Conservation (phyloP, 108 stramenopile species). For the Skeletonema potamos region DNA sequence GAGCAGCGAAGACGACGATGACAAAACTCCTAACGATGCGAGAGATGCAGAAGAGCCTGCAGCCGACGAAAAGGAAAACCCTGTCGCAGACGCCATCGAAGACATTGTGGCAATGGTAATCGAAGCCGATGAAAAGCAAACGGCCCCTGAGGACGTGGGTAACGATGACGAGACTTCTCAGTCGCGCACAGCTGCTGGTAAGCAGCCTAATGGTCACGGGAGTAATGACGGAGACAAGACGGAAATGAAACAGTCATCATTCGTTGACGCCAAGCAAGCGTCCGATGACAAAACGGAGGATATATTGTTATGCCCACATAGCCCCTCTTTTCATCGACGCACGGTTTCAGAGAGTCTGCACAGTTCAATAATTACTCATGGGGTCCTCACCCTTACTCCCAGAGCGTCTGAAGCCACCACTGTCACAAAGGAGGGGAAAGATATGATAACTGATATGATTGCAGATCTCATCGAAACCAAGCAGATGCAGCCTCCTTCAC, state of each 20-base stretch:
- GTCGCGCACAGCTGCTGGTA: not conserved
- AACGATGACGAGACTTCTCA: not conserved
- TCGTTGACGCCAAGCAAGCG: not conserved
- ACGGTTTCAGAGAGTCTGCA: not conserved
- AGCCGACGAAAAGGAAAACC: not conserved
- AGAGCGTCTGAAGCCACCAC: conserved; percentile 25
- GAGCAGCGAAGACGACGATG: not conserved
- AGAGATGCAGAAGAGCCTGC: not conserved
- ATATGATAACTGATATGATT: conserved; percentile 52
- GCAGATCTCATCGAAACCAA: conserved; percentile 35
- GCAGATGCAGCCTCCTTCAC: conserved; percentile 8
- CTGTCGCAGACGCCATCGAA: conserved; percentile 5
- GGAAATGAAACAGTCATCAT: not conserved
- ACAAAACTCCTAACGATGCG: no score
- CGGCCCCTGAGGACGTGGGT: not conserved
- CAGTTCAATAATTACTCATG: conserved; percentile 3
- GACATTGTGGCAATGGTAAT: not conserved
- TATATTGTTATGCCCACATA: not conserved
- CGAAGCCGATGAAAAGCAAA: conserved; percentile 14
- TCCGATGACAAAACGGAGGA: not conserved
- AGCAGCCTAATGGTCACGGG: not conserved
- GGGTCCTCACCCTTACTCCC: conserved; percentile 35
- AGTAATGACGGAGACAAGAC: not conserved
- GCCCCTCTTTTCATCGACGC: not conserved
- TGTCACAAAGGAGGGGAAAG: conserved; percentile 41